phyloP scores from a whole-genome alignment of 352 stramenopile species.

The Globisporangium splendens region DNA sequence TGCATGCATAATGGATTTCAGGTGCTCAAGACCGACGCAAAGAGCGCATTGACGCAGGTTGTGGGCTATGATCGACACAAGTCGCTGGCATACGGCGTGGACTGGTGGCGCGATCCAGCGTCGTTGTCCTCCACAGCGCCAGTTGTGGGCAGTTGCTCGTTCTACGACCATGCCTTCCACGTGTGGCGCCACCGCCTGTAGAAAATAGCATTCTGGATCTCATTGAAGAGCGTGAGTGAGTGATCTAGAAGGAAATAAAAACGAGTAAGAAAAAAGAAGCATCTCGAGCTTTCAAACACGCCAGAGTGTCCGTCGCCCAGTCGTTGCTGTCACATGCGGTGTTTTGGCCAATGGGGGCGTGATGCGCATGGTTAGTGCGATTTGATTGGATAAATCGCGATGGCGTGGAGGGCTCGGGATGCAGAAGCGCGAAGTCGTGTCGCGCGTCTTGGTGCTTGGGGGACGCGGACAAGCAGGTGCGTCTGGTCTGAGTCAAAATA shows the following conservation, averaged over 20 bases:
- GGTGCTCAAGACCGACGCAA: constrained; percentile 30
- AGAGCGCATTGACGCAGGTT: constrained; percentile 16
- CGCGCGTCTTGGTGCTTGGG: constrained; percentile 5
- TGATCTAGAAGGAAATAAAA: too few relatives aligned
- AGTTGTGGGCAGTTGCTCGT: constrained; percentile 71
- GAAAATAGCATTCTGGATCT: too few relatives aligned
- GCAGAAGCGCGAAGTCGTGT: background rate
- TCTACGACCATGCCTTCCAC: constrained; percentile 81
- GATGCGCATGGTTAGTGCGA: background rate
- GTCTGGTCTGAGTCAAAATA: background rate
- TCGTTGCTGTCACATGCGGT: constrained; percentile 6
- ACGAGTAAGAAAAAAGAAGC: too few relatives aligned
- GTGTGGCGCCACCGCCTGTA: constrained; percentile 40
- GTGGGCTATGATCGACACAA: constrained; percentile 54
- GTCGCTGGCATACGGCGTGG: constrained; percentile 82
- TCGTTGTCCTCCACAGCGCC: constrained; percentile 33
- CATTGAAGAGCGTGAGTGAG: too few relatives aligned
- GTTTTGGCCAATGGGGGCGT: constrained; percentile 4
- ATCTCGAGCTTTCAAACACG: too few relatives aligned
- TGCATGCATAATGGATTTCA: constrained; percentile 90
- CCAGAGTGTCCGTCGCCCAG: background rate
- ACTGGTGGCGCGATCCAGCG: constrained; percentile 63
- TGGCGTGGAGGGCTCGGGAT: constrained; percentile 2
- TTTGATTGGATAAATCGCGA: background rate
- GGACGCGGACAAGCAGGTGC: too few relatives aligned